Base-by-base conservation (phyloP, 2,329 filamentous ascomycete species). In the Claviceps digitariae region DNA sequence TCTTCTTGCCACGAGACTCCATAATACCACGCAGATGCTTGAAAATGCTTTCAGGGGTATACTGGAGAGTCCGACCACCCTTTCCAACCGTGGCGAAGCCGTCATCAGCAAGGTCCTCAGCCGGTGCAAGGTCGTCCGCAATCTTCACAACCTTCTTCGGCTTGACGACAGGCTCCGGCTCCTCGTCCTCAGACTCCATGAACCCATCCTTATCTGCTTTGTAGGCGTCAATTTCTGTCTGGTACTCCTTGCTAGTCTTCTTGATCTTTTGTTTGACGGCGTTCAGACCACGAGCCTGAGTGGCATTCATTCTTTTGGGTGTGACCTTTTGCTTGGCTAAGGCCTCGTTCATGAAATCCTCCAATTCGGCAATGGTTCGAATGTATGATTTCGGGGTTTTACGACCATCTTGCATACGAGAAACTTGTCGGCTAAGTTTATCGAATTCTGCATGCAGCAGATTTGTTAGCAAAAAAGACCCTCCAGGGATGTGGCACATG, bases 271-370 rank as follows among this genome's bases (percentile, higher is more conserved):
- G 93, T 75, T 96, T 95, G 66, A 97, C 87, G 57, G 90, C 89
- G 70, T 97, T 98, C 65, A 98, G 81, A 64, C 90, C 90, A 72
- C 90, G 88, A 60, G 90, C 86, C 67, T 91, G 94, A 66, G 85
- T 93, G 57, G 90, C 90, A 74, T 95, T 98, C 90, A 97, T 95
- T 80, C 96, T 97, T 82, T 96, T 96, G 58, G 85, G 83, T 2
- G 87, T 87, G 61, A 94, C 87, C 77, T 98, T 98, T 68, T 95
- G 88, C 79, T 96, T 96, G 63, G 90, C 83, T 59, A 95, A 81
- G 25, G 90, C 84, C 76, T 98, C 94, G 67, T 90, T 90, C 78
- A 96, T 87, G 67, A 86, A 82, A 63, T 95, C 90, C 74, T 98
- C 93, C 59, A 98, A 78, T 67, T 98, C 91, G 63, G 91, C 86